Evolutionary conservation across 805 yeast genomes (phyloP), one percentile per base, ranked within the genome.

Genomic region (Candida rishiriensis): DNA sequence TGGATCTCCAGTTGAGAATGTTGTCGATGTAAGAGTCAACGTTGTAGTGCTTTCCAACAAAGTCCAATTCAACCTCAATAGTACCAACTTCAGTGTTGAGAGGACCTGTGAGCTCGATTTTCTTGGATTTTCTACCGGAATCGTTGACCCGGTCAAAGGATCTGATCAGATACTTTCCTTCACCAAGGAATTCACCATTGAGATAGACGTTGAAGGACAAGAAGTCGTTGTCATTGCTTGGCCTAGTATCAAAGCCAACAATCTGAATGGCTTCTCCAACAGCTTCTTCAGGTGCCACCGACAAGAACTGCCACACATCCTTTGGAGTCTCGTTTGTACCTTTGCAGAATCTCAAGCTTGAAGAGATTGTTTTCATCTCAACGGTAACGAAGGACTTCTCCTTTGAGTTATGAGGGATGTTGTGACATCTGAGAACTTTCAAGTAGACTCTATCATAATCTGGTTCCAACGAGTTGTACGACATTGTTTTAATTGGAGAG

Each of bases 251-350:
- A 17, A 86, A 64, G 34, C 86, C 86, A 48, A 76, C 71, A 13
- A 87, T 69, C 55, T 79, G 79, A 38, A 88, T 74, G 31, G 76
- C 70, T 60, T 88, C 96, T 31, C 90, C 85, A 44, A 88, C 69
- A 12, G 71, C 69, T 64, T 88, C 96, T 34, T 77, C 82, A 1
- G 88, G 79, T 51, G 73, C 71, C 11, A 85, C 87, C 2, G 91
- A 80, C 10, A 85, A 74, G 54, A 88, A 85, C 43, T 77, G 79
- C 95, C 95, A 88, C 8, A 62, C 49, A 21, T 68, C 60, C 34
- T 65, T 61, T 10, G 71, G 72, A 13, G 62, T 59, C 55, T 80
- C 87, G 61, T 83, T 83, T 0, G 86, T 74, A 11, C 85, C 88
- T 56, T 80, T 81, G n/a, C 81, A 75, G 58, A 87, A 84, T 5